These are phyloP conservation scores for Pseudogymnoascus sp. DNA, from an alignment of 2,329 filamentous ascomycete species.

Conservation along the genomic window DNA sequence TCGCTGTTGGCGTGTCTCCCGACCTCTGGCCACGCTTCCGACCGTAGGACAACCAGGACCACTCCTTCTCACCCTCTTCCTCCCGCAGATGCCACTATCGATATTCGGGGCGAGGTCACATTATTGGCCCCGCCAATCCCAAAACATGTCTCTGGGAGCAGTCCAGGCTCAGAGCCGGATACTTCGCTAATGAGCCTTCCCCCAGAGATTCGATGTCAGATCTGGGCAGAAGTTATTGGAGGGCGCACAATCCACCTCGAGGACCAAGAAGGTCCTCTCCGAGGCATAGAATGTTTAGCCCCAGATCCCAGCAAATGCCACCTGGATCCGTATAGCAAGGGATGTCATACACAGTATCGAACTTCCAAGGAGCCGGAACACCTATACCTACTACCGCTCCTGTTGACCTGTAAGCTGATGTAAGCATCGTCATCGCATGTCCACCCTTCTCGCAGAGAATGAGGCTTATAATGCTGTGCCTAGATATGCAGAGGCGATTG, in stretches of 20 bases:
- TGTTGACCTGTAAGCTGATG: not conserved
- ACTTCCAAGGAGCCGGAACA: not conserved
- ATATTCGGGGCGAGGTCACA: not conserved
- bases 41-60: not conserved
- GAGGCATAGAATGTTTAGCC: not conserved
- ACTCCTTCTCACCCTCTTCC: no score
- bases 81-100: not conserved
- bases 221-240: conserved; percentile 13
- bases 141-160: not conserved
- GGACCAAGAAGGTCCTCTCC: not conserved
- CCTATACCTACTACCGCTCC: not conserved
- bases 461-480: no score
- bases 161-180: not conserved
- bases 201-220: conserved; percentile 17
- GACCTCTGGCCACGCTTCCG: not conserved
- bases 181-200: conserved; percentile 12
- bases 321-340: not conserved
- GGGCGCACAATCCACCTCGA: conserved; percentile 16
- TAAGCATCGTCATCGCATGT: not conserved
- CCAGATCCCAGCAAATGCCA: not conserved
- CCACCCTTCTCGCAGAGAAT: no score
- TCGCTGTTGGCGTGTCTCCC: not conserved
- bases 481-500: not conserved
- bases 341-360: not conserved
- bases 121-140: not conserved